These are phyloP conservation scores for Fusarium sarcochroum DNA, from an alignment of 2,329 filamentous ascomycete species.

Conservation along the genomic window DNA sequence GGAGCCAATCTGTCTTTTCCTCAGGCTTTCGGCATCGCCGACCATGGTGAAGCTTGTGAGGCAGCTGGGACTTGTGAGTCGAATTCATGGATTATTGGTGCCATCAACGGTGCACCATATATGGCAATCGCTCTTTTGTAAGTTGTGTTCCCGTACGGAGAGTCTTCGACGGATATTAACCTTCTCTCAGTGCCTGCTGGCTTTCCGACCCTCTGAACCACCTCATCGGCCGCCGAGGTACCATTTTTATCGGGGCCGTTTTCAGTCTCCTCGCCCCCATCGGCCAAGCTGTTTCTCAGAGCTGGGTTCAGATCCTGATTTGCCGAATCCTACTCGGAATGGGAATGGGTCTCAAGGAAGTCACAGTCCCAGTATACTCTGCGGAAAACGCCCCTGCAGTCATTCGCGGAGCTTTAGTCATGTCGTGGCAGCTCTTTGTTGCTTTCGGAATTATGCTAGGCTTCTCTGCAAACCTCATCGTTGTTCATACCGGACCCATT, in stretches of 20 bases:
- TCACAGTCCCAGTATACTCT: constrained; percentile 67
- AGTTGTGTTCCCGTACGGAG: neutral
- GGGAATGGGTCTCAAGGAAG: constrained; percentile 69
- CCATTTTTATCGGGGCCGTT: constrained; percentile 74
- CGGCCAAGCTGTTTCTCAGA: constrained; percentile 70
- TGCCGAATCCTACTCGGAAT: constrained; percentile 65
- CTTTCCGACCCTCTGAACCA: constrained; percentile 74
- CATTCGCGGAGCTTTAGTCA: constrained; percentile 68
- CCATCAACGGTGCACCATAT: too few relatives aligned
- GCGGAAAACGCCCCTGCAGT: constrained; percentile 66
- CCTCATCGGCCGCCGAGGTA: constrained; percentile 70
- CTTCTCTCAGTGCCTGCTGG: constrained; percentile 65
- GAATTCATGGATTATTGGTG: too few relatives aligned
- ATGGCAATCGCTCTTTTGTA: too few relatives aligned
- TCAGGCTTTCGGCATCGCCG: too few relatives aligned
- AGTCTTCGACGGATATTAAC: neutral
- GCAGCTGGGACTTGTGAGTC: too few relatives aligned
- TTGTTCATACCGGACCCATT: constrained; percentile 70
- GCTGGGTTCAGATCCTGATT: constrained; percentile 62
- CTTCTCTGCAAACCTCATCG: constrained; percentile 74
- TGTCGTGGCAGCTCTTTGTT: constrained; percentile 69
- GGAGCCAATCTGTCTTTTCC: too few relatives aligned
- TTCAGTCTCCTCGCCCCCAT: constrained; percentile 74
- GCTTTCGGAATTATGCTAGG: constrained; percentile 76
- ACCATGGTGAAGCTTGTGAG: too few relatives aligned